phyloP scores from a whole-genome alignment of 78 protist genomes.

The Dictyostelium discoideum region dicty_2.7 NC_007091.3:265501-266000 shows the following conservation, averaged over 20 bases:
- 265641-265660: background rate
- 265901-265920: conserved; percentile 82
- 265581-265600: background rate
- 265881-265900: conserved; percentile 45
- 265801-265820: conserved; percentile 64
- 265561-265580: conserved; percentile 79
- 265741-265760: conserved; percentile 39
- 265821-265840: background rate
- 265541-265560: conserved; percentile 55
- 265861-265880: conserved; percentile 72
- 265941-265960: background rate
- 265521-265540: conserved; percentile 84
- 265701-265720: background rate
- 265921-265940: conserved; percentile 23
- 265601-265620: conserved; percentile 74
- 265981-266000: conserved; percentile 24
- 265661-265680: background rate
- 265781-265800: conserved; percentile 27
- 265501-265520: conserved; percentile 79
- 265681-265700: background rate
- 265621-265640: conserved; percentile 25
- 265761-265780: conserved; percentile 37
- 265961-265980: conserved; percentile 55
- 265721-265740: conserved; percentile 48
- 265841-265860: conserved; percentile 68